Base-by-base conservation (phyloP, 208 protist species). In the Acanthamoeba castellanii region DNA sequence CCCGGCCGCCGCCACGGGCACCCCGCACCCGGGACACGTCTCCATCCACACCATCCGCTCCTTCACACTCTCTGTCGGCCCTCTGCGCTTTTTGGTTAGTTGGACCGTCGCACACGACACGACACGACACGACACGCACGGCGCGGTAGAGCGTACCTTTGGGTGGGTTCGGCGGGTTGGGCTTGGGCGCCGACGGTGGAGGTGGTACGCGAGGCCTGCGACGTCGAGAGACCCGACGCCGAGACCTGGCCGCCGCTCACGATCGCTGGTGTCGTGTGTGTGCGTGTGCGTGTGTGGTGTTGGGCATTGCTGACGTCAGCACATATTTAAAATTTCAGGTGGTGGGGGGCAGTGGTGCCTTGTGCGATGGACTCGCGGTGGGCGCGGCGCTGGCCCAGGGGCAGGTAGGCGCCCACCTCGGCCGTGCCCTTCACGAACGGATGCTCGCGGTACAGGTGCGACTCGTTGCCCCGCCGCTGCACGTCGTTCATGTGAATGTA, bases 401-500 rank as follows among this genome's bases (percentile, higher is more conserved):
- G 76, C 20, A 55, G 7, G 76, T 57, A 55, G 47, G 76, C 76
- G 47, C 42, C 37, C 42, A 84, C 42, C 11, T 84, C 47, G 30
- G 76, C 76, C 47, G 42, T 55, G 42, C 42, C 76, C 47, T 84
- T 84, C 20, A 84, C 76, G 76, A 84, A 57, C 42, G 76, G 76
- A 18, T 55, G 34, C 42, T 84, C 47, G 76, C 47, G 76, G 47
- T 84, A 84, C 25, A 84, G 76, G 25, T 57, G 42, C 8, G 76
- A 84, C 37, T 84, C 76, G 76, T 84, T 47, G n/a, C 76, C 76
- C 11, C 76, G 76, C 27, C 76, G 76, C 42, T 57, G 42, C 76
- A 84, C 76, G 47, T 84, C 76, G 76, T 84, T 84, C 76, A 84
- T 55, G 76, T 84, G 76, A 11, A 57, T 47, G 37, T 84, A 55